These are phyloP conservation scores for Colletotrichum aenigma DNA, from an alignment of 2,329 filamentous ascomycete species.

Conservation along the genomic window DNA sequence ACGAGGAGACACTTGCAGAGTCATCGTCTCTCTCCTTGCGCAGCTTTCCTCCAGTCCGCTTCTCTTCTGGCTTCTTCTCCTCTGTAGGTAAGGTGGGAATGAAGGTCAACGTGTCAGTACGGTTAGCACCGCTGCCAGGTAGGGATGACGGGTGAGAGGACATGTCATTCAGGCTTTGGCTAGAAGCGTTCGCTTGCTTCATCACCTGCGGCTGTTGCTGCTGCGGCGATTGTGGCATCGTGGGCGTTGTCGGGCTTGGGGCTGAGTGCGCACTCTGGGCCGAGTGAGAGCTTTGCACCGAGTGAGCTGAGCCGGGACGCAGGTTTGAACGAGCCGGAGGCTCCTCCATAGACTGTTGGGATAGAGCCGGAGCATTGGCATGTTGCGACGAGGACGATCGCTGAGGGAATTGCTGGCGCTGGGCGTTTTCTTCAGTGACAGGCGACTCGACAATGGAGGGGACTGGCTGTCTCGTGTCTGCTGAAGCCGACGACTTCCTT, in stretches of 20 bases:
- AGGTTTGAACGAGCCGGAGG: conserved; percentile 52
- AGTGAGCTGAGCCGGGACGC: conserved; percentile 34
- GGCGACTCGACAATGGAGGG: conserved; percentile 72
- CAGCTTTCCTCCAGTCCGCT: conserved; percentile 48
- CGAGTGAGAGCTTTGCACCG: conserved; percentile 8
- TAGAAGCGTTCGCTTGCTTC: conserved; percentile 21
- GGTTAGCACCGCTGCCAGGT: conserved; percentile 67
- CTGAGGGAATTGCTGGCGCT: conserved; percentile 47
- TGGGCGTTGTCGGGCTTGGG: conserved; percentile 9
- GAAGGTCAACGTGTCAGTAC: conserved; percentile 80
- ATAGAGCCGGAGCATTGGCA: conserved; percentile 14
- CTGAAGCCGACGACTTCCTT: conserved; percentile 35
- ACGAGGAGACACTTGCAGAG: conserved; percentile 58
- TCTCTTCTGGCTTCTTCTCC: conserved; percentile 74
- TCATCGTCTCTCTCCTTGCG: conserved; percentile 75
- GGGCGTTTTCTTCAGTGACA: conserved; percentile 44
- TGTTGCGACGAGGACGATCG: conserved; percentile 51
- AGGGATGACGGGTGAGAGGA: conserved; percentile 69
- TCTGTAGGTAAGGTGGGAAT: conserved; percentile 75
- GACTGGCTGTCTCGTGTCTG: conserved; percentile 39
- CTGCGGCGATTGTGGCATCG: conserved; percentile 16
- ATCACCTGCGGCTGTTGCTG: conserved; percentile 21
- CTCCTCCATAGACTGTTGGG: conserved; percentile 37
- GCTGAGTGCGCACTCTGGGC: conserved; percentile 2
- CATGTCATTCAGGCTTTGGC: conserved; percentile 65